Percentiles rank a stretch among this genome's conserved stretches.
Evolutionary conservation across 345 rosid species (phyloP).

Genomic region (rapeseed (Brassica napus)): DNA sequence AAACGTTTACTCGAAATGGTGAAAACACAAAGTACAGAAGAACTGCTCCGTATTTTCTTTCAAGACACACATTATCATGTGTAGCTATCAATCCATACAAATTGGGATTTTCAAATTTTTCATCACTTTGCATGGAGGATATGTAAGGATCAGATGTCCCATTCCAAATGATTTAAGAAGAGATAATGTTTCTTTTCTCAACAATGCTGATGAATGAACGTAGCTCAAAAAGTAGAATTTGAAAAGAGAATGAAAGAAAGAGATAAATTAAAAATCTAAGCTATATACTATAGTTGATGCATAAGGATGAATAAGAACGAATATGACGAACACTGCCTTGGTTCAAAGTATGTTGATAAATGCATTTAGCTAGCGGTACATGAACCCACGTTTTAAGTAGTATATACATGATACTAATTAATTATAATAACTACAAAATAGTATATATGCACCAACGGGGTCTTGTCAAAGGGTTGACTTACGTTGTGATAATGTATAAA

Average conservation of each 20-base stretch:
- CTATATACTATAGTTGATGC: slow-evolving; percentile 11
- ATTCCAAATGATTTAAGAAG: slow-evolving; percentile 8
- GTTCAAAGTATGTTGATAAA: slow-evolving; percentile 37
- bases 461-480: slow-evolving; percentile 41
- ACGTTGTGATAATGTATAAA: slow-evolving; percentile 32
- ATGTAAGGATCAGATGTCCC: slow-evolving; percentile 1
- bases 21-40: not conserved
- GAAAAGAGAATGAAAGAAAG: not conserved
- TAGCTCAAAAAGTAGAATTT: slow-evolving; percentile 28
- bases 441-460: slow-evolving; percentile 31
- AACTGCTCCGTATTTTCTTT: not conserved
- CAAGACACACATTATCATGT: not conserved
- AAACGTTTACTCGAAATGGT: not conserved
- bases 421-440: not conserved
- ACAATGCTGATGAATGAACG: slow-evolving; percentile 34
- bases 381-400: slow-evolving; percentile 26
- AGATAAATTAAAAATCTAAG: slow-evolving; percentile 16
- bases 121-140: not conserved
- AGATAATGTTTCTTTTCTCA: not conserved
- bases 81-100: not conserved
- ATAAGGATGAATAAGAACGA: slow-evolving; percentile 26
- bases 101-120: not conserved
- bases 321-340: slow-evolving; percentile 37
- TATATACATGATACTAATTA: slow-evolving; percentile 5
- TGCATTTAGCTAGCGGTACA: slow-evolving; percentile 36